phyloP scores from a whole-genome alignment of 164 flowering plant species.

The Buxus sempervirens region DNA sequence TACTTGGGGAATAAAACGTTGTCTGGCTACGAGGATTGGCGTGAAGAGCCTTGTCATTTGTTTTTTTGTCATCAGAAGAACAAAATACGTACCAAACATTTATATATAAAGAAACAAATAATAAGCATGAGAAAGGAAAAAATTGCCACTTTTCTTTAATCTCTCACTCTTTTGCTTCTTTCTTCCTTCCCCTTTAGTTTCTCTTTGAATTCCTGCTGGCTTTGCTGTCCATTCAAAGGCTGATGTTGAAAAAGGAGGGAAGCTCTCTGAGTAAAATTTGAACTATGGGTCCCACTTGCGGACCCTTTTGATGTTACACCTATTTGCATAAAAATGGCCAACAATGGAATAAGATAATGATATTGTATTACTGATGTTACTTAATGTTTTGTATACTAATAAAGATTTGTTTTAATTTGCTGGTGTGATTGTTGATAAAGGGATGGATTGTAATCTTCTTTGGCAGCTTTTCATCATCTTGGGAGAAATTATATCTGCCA shows the following conservation, averaged over 20 bases:
- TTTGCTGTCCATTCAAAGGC: constrained; percentile 44
- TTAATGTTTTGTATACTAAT: background rate
- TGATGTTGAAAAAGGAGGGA: constrained; percentile 24
- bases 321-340: constrained; percentile 19
- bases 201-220: constrained; percentile 49
- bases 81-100: constrained; percentile 3
- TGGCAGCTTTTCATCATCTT: constrained; percentile 40
- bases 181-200: constrained; percentile 23
- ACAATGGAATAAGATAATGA: background rate
- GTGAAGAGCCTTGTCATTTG: constrained; percentile 18
- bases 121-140: constrained; percentile 24
- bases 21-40: constrained; percentile 41
- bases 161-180: constrained; percentile 18
- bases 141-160: constrained; percentile 12
- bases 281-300: constrained; percentile 19
- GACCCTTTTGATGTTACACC: constrained; percentile 19
- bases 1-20: constrained; percentile 50
- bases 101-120: constrained; percentile 19
- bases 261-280: constrained; percentile 18
- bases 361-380: background rate
- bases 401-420: background rate
- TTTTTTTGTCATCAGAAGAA: constrained; percentile 4
- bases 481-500: constrained; percentile 9
- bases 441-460: constrained; percentile 26
- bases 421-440: constrained; percentile 6